phyloP scores from a whole-genome alignment of 2,329 filamentous ascomycete genomes.

The Byssothecium circinans region DNA sequence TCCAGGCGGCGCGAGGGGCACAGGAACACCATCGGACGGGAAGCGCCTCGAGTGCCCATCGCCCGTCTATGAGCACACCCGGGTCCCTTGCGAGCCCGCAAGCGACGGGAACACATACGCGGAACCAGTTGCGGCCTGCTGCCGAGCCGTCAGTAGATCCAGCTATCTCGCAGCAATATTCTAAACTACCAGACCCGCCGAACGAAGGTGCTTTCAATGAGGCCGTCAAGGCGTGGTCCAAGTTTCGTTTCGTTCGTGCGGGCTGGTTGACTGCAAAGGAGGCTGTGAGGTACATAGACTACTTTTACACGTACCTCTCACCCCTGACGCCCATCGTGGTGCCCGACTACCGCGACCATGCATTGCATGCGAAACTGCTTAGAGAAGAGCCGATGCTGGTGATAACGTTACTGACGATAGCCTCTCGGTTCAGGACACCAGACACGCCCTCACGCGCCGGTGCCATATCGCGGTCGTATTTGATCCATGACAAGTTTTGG shows the following conservation, averaged over 20 bases:
- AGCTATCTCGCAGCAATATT: slow-evolving; percentile 26
- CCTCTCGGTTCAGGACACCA: slow-evolving; percentile 82
- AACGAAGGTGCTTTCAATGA: slow-evolving; percentile 53
- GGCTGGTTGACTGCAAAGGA: slow-evolving; percentile 96
- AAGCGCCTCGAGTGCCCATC: slow-evolving; percentile 47
- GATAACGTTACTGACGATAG: slow-evolving; percentile 86
- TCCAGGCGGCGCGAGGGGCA: slow-evolving; percentile 71
- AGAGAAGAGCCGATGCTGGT: slow-evolving; percentile 91
- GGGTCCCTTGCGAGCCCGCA: slow-evolving; percentile 43
- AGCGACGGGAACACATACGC: slow-evolving; percentile 23
- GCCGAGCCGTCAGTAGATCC: slow-evolving; percentile 36
- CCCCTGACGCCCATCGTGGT: slow-evolving; percentile 92
- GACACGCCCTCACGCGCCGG: slow-evolving; percentile 65
- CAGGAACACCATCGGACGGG: slow-evolving; percentile 46
- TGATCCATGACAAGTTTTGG: slow-evolving; percentile 95
- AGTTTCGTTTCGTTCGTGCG: slow-evolving; percentile 91
- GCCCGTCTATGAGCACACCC: slow-evolving; percentile 39
- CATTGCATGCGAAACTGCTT: slow-evolving; percentile 76
- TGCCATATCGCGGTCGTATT: slow-evolving; percentile 80
- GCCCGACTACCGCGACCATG: slow-evolving; percentile 82
- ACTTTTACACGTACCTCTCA: slow-evolving; percentile 90
- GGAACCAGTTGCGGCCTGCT: slow-evolving; percentile 25
- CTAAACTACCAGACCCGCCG: slow-evolving; percentile 31
- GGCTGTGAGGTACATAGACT: slow-evolving; percentile 90
- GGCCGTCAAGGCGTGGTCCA: slow-evolving; percentile 83